Base-by-base conservation (phyloP, 2,329 filamentous ascomycete genomes). In the Eutypa lata region DNA sequence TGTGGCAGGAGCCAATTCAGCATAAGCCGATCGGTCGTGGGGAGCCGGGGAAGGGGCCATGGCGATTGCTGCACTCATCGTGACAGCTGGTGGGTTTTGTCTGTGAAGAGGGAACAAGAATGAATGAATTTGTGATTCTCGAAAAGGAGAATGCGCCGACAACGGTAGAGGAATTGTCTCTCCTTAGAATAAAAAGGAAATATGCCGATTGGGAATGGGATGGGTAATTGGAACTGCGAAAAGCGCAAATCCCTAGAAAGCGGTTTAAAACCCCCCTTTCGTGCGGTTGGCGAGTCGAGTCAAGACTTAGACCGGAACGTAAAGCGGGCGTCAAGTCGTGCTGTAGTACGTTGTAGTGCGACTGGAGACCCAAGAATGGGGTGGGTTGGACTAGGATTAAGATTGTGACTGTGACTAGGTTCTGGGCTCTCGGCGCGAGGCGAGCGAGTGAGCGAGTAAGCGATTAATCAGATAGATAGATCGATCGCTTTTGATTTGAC, bases 21-120 rank as follows among this genome's bases (percentile, higher is more conserved):
- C 72, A 61, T 80, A 82, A n/a, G 78, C 75, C 54, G 81, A 74
- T 68, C 83, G 76, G 69, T 87, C 83, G 69, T 86, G 83, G 61
- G 83, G 83, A 72, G 83, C 83, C 65, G 83, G 84, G 68, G 84
- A 86, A 60, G 83, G 83, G 67, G 81, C 83, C 84, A 87, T 86
- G 65, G 83, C 82, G 68, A 87, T 80, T 71, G 82, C 83, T 69
- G 84, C 78, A 76, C 83, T 87, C 84, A 87, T 87, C 69, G 63
- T 85, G 65, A 13, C 42, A 45, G 22, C 42, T 10, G 7, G 42
- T 45, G n/a, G n/a, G 35, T 38, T 38, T 38, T 16, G 35, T 7
- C 31, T 35, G 13, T 38, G 10, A 31, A 31, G 10, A 31, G 26
- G 35, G 31, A 35, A 35, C 31, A 35, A 35, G 31, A 35, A 8